phyloP scores from a whole-genome alignment of 2,329 filamentous ascomycete species.

The Blastomyces gilchristii region DNA sequence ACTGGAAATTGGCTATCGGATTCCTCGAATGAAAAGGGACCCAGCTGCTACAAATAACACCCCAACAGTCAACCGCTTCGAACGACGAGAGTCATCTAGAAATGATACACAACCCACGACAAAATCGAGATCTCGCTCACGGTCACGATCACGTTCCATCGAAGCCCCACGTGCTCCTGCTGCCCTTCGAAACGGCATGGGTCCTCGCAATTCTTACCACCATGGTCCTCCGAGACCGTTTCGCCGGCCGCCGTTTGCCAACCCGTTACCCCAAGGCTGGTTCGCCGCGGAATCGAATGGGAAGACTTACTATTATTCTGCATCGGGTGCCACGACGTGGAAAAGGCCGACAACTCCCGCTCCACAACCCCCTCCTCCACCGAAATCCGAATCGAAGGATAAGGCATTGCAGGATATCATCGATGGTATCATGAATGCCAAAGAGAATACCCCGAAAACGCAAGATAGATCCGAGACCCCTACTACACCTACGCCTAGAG shows the following conservation, averaged over 20 bases:
- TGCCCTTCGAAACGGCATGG: conserved; percentile 42
- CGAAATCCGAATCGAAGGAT: conserved; percentile 60
- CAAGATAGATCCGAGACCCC: conserved; percentile 45
- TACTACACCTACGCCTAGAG: conserved; percentile 51
- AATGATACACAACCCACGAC: conserved; percentile 42
- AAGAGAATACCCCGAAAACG: conserved; percentile 44
- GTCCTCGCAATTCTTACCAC: conserved; percentile 49
- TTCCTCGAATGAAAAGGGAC: conserved; percentile 79
- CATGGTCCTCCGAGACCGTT: conserved; percentile 47
- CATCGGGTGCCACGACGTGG: conserved; percentile 71
- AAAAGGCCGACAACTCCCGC: conserved; percentile 61
- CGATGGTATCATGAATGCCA: conserved; percentile 66
- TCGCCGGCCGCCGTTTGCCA: conserved; percentile 39
- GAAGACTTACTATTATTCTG: conserved; percentile 75
- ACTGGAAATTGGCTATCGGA: conserved; percentile 82
- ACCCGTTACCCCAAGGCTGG: conserved; percentile 72
- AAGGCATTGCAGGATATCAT: conserved; percentile 75
- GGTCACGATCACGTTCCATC: conserved; percentile 40
- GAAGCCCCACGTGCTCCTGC: conserved; percentile 37
- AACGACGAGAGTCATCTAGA: conserved; percentile 44
- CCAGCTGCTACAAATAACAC: conserved; percentile 45
- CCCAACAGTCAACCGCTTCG: conserved; percentile 54
- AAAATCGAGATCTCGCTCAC: conserved; percentile 37
- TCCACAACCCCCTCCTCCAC: conserved; percentile 49
- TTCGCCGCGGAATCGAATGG: conserved; percentile 66